These are phyloP conservation scores for Paxillus rubicundulus DNA, from an alignment of 768 basidiomycete species.

Conservation along the genomic window DNA sequence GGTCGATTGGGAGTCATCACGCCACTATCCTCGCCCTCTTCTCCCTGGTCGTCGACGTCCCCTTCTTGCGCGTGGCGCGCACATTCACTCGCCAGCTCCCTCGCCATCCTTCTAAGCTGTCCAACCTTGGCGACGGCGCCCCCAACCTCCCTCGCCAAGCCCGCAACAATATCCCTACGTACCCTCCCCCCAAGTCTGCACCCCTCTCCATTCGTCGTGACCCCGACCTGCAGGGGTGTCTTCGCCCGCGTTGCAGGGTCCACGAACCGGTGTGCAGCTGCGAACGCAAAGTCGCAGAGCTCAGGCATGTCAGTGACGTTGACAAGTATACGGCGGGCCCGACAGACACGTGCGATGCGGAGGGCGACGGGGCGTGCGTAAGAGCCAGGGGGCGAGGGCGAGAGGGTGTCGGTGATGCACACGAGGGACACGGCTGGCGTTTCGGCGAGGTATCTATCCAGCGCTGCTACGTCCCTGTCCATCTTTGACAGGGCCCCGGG, in stretches of 20 bases:
- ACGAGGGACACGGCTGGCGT: slow-evolving; percentile 48
- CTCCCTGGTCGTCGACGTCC: slow-evolving; percentile 36
- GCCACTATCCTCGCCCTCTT: slow-evolving; percentile 51
- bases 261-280: slow-evolving; percentile 79
- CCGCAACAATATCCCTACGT: slow-evolving; percentile 76
- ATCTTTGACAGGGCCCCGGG: not conserved
- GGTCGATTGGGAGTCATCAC: slow-evolving; percentile 67
- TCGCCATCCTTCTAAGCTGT: slow-evolving; percentile 55
- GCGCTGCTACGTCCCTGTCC: slow-evolving; percentile 40
- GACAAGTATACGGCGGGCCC: slow-evolving; percentile 60
- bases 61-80: slow-evolving; percentile 16
- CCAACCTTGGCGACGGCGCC: slow-evolving; percentile 74
- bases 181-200: slow-evolving; percentile 82
- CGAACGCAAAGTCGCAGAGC: slow-evolving; percentile 87
- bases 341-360: slow-evolving; percentile 55
- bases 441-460: slow-evolving; percentile 47
- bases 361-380: slow-evolving; percentile 47
- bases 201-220: slow-evolving; percentile 90
- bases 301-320: slow-evolving; percentile 87
- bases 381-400: slow-evolving; percentile 36
- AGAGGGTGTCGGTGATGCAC: slow-evolving; percentile 80
- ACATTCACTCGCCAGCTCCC: slow-evolving; percentile 23
- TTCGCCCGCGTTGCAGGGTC: slow-evolving; percentile 44
- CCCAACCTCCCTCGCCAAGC: slow-evolving; percentile 70
- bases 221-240: slow-evolving; percentile 67